Evolutionary conservation across 805 yeast genomes (phyloP).

Genomic region (Cyberlindnera suaveolens): DNA sequence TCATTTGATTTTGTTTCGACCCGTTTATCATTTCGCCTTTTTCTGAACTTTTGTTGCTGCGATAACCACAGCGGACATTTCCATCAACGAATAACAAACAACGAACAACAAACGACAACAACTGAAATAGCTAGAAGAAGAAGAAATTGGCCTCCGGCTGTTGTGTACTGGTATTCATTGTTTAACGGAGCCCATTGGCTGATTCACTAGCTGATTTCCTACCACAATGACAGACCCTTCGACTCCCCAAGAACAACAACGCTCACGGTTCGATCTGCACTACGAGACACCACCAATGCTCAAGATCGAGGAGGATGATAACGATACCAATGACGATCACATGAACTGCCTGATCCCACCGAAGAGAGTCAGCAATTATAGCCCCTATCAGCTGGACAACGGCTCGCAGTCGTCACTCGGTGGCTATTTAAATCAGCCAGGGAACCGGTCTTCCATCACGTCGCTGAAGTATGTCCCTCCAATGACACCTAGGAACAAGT

Average conservation of each 20-base stretch:
- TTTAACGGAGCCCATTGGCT: too few relatives aligned
- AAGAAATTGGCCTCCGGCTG: too few relatives aligned
- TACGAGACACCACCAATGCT: constrained; percentile 23
- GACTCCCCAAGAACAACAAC: constrained; percentile 18
- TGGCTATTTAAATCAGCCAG: constrained; percentile 20
- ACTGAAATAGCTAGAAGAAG: too few relatives aligned
- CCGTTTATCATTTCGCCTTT: too few relatives aligned
- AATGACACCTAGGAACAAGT: constrained; percentile 20
- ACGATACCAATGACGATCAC: constrained; percentile 1
- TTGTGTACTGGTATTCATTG: too few relatives aligned
- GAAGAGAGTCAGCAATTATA: constrained; percentile 9
- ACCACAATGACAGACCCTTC: too few relatives aligned
- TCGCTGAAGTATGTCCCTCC: constrained; percentile 23
- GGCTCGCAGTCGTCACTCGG: constrained; percentile 22
- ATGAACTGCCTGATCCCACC: constrained; percentile 17
- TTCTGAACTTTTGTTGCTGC: too few relatives aligned
- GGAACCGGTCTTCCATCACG: constrained; percentile 21
- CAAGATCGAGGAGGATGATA: constrained; percentile 21
- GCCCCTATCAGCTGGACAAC: constrained; percentile 12
- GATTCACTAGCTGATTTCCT: too few relatives aligned
- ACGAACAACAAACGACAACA: too few relatives aligned
- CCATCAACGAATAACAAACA: too few relatives aligned
- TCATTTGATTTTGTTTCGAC: too few relatives aligned
- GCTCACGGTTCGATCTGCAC: constrained; percentile 19
- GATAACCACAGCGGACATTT: too few relatives aligned